phyloP scores from a whole-genome alignment of 192 early-diverging fungal species.

The Lunasporangiospora selenospora region DNA sequence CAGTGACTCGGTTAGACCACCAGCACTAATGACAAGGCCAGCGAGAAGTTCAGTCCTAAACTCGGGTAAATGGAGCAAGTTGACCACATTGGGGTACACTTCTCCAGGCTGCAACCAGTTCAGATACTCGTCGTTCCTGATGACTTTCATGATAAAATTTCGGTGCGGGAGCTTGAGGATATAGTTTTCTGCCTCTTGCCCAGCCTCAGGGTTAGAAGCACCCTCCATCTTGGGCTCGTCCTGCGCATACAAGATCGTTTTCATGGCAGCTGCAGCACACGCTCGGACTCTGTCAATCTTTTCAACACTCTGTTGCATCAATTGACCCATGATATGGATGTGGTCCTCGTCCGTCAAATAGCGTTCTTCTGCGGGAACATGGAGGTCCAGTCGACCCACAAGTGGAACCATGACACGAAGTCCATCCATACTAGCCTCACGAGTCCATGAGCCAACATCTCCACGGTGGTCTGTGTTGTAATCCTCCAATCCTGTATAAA shows the following conservation, averaged over 20 bases:
- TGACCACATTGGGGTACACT: slow-evolving; percentile 69
- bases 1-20: slow-evolving; percentile 80
- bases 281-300: slow-evolving; percentile 90
- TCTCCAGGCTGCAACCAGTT: slow-evolving; percentile 68
- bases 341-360: slow-evolving; percentile 53
- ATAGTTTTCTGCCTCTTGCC: slow-evolving; percentile 6
- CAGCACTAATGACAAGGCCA: slow-evolving; percentile 79
- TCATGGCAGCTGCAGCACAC: slow-evolving; percentile 71
- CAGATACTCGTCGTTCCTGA: slow-evolving; percentile 42
- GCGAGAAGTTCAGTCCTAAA: slow-evolving; percentile 66
- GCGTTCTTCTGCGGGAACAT: not conserved
- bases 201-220: not conserved
- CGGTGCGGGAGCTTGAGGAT: slow-evolving; percentile 18
- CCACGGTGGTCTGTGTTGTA: slow-evolving; percentile 90
- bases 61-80: slow-evolving; percentile 56
- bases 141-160: slow-evolving; percentile 11
- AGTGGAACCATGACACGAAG: slow-evolving; percentile 56
- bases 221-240: slow-evolving; percentile 1
- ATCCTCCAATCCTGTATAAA: slow-evolving; percentile 78
- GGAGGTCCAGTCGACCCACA: slow-evolving; percentile 38
- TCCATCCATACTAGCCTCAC: slow-evolving; percentile 72
- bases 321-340: slow-evolving; percentile 46
- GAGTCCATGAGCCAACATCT: slow-evolving; percentile 95
- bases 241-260: slow-evolving; percentile 49
- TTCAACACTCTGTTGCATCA: slow-evolving; percentile 85